phyloP scores from a whole-genome alignment of 106 monocot genomes.

The Dioscorea alata region DNA sequence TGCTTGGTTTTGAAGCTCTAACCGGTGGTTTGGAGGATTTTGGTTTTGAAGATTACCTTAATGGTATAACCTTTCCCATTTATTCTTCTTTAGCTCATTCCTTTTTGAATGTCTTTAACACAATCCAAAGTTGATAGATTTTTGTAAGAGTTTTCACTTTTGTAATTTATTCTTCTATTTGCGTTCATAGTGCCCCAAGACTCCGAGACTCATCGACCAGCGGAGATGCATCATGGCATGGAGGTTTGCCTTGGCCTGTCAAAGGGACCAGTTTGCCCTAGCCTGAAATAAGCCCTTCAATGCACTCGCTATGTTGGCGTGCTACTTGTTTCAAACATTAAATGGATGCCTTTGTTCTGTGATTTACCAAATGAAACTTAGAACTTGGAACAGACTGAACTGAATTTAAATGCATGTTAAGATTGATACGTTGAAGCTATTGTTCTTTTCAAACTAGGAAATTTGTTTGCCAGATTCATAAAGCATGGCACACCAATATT shows the following conservation, averaged over 20 bases:
- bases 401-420: no score
- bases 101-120: background rate
- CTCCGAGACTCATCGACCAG: constrained; percentile 54
- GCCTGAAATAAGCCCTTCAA: background rate
- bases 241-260: constrained; percentile 9
- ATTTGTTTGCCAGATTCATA: no score
- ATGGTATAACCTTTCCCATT: constrained; percentile 27
- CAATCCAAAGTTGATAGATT: background rate
- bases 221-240: constrained; percentile 16
- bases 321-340: no score
- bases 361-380: no score
- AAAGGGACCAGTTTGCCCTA: constrained; percentile 9
- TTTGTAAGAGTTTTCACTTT: background rate
- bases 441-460: no score
- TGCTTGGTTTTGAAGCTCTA: constrained; percentile 73
- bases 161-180: background rate
- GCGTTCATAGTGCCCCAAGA: constrained; percentile 67
- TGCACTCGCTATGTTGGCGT: no score
- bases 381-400: no score
- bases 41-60: constrained; percentile 81
- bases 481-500: no score
- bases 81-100: background rate
- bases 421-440: no score
- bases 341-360: no score
- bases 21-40: constrained; percentile 76